Evolutionary conservation across 202 grass and related monocot genomes (phyloP).

Genomic region (Saccharum hybrid): DNA sequence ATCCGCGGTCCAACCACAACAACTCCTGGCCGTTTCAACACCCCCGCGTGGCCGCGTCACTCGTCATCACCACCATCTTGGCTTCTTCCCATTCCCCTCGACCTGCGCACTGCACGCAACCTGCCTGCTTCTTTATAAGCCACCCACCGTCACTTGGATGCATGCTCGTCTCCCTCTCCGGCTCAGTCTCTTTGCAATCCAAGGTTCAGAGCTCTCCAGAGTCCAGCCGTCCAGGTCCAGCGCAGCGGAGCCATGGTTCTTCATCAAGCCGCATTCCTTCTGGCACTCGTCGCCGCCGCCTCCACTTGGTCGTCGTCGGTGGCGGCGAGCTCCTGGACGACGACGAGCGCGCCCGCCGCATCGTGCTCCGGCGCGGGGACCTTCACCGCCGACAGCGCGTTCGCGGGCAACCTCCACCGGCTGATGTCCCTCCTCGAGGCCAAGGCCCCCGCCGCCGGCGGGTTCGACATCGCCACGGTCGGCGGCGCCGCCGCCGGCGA

Average conservation of each 20-base stretch:
- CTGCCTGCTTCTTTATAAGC: conserved; percentile 6
- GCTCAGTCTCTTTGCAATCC: not conserved
- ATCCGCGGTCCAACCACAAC: conserved; percentile 42
- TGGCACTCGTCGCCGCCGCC: not conserved
- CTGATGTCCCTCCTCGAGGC: conserved; percentile 55
- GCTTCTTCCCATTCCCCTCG: too few species aligned
- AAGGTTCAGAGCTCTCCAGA: not conserved
- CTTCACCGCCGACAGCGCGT: conserved; percentile 47
- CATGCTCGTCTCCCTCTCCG: not conserved
- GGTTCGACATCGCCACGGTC: conserved; percentile 65
- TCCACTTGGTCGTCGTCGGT: not conserved
- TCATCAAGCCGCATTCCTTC: conserved; percentile 25
- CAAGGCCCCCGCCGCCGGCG: conserved; percentile 55
- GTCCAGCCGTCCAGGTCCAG: not conserved
- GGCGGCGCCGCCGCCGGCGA: not conserved
- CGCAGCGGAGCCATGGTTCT: conserved; percentile 4
- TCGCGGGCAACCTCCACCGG: conserved; percentile 47
- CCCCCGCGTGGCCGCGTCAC: not conserved
- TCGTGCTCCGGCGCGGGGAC: conserved; percentile 42
- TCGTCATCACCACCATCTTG: not conserved
- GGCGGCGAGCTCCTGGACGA: not conserved
- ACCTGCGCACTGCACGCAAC: not conserved
- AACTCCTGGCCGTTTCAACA: not conserved
- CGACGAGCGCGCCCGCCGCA: conserved; percentile 14
- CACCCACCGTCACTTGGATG: not conserved